Evolutionary conservation across 352 stramenopile species (phyloP), one percentile per base, ranked within the genome.

Genomic region (Pythium rhizo-oryzae): DNA sequence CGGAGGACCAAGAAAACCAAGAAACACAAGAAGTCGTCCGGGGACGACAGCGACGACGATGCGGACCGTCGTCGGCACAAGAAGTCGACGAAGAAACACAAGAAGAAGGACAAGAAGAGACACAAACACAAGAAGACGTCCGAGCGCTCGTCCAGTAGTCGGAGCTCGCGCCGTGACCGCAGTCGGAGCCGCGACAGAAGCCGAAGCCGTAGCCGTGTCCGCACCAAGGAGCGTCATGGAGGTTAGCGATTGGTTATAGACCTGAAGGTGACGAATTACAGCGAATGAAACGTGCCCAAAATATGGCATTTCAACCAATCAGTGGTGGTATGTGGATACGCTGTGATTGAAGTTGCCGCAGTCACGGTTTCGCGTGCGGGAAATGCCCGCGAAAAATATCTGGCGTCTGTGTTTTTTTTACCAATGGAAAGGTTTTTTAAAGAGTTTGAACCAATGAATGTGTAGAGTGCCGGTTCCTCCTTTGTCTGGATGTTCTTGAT

Each of bases 91-190:
- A 62, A 67, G 25, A 75, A 75, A 43, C 12, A 58, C 13, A 67
- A 57, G 4, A 63, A 67, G 51, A 70, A 64, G 59, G 63, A 63
- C 19, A 50, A 65, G 24, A 56, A 63, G 51, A 71, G 8, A 11
- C 43, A 49, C 43, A 49, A 67, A 24, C 47, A 39, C 11, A 63
- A 50, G 35, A 23, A 66, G 11, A 59, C 62, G 24, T n/a, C 56
- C 18, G 53, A 37, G 18, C 43, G 44, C 15, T 35, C 47, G 12
- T 57, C 30, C 11, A 51, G 35, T 41, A 51, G 35, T 41, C 49
- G 24, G 13, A 64, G 51, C 7, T 67, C 41, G 13, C 33, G 59
- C 18, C 51, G 23, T 8, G 37, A 54, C 8, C 47, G 50, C 18
- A 33, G 52, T 19, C 56, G 67, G 1, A 53, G 54, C 15, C 57